These are phyloP conservation scores for Aspergillus fischeri DNA, from an alignment of 2,329 filamentous ascomycete genomes.

Conservation along the genomic window DNA sequence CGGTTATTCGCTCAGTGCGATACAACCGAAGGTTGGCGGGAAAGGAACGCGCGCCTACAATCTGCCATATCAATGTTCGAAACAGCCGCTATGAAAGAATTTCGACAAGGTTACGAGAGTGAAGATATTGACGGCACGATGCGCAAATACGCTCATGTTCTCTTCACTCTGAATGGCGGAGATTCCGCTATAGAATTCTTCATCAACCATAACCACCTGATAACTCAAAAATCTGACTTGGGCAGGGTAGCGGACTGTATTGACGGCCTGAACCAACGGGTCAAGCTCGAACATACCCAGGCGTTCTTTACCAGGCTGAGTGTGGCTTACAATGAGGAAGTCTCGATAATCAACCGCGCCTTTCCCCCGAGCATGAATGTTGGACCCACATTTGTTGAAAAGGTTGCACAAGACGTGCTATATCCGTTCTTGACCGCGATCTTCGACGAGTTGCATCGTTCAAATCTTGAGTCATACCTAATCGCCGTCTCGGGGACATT, in stretches of 20 bases:
- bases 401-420: slow-evolving; percentile 75
- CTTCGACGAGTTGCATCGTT: slow-evolving; percentile 80
- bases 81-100: slow-evolving; percentile 83
- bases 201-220: slow-evolving; percentile 81
- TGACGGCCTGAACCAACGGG: slow-evolving; percentile 60
- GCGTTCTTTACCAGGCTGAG: slow-evolving; percentile 74
- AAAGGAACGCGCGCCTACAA: slow-evolving; percentile 67
- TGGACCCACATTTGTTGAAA: slow-evolving; percentile 73
- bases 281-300: slow-evolving; percentile 75
- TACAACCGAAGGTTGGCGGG: slow-evolving; percentile 67
- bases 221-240: slow-evolving; percentile 67
- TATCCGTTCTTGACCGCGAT: slow-evolving; percentile 81
- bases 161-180: slow-evolving; percentile 78
- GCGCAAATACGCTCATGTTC: slow-evolving; percentile 81
- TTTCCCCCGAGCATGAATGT: slow-evolving; percentile 70
- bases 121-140: slow-evolving; percentile 86
- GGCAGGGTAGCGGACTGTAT: slow-evolving; percentile 79
- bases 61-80: slow-evolving; percentile 81
- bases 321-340: slow-evolving; percentile 75
- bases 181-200: slow-evolving; percentile 76
- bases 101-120: slow-evolving; percentile 85
- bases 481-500: slow-evolving; percentile 84
- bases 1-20: slow-evolving; percentile 76
- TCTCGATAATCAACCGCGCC: slow-evolving; percentile 71
- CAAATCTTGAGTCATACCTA: slow-evolving; percentile 71